A percentile compares a stretch with the other conserved stretches of the same genome.
Evolutionary conservation across 2,329 filamentous ascomycete genomes (phyloP).

Genomic region (Lachnellula occidentalis): DNA sequence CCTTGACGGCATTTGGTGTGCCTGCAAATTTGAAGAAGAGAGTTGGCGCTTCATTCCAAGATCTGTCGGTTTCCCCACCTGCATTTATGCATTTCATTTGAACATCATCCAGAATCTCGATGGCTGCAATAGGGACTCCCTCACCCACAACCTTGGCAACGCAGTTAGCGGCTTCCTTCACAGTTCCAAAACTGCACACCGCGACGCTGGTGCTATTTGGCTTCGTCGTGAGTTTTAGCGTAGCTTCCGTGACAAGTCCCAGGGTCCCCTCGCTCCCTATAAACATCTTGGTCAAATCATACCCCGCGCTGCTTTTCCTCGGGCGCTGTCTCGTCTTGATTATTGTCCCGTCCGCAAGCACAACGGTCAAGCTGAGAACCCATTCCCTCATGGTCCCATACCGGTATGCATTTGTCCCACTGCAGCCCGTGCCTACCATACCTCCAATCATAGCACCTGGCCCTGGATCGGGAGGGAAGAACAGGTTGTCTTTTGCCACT

Average conservation of each 20-base stretch:
- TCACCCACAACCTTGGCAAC: slow-evolving; percentile 74
- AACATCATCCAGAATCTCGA: slow-evolving; percentile 87
- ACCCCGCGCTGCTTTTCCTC: slow-evolving; percentile 84
- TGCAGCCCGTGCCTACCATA: slow-evolving; percentile 70
- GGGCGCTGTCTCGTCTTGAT: slow-evolving; percentile 86
- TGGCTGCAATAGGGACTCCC: slow-evolving; percentile 81
- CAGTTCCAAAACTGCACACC: slow-evolving; percentile 56
- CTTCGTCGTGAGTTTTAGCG: slow-evolving; percentile 76
- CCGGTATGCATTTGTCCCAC: slow-evolving; percentile 83
- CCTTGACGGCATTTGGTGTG: slow-evolving; percentile 65
- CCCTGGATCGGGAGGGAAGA: slow-evolving; percentile 89
- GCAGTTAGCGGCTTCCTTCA: slow-evolving; percentile 46
- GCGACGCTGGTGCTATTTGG: slow-evolving; percentile 78
- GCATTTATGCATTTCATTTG: slow-evolving; percentile 72
- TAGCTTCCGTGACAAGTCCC: slow-evolving; percentile 86
- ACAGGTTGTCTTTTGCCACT: slow-evolving; percentile 66
- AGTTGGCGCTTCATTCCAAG: slow-evolving; percentile 68
- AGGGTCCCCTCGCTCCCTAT: slow-evolving; percentile 90
- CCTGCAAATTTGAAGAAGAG: slow-evolving; percentile 83
- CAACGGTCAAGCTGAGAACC: slow-evolving; percentile 81
- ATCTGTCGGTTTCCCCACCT: slow-evolving; percentile 58
- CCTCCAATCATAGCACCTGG: slow-evolving; percentile 90
- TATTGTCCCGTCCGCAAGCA: slow-evolving; percentile 82
- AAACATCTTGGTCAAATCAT: slow-evolving; percentile 85
- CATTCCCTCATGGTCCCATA: slow-evolving; percentile 95